Evolutionary conservation across 208 protist species (phyloP), one percentile per base, ranked within the genome.

Genomic region (Crithidia brevicula): DNA sequence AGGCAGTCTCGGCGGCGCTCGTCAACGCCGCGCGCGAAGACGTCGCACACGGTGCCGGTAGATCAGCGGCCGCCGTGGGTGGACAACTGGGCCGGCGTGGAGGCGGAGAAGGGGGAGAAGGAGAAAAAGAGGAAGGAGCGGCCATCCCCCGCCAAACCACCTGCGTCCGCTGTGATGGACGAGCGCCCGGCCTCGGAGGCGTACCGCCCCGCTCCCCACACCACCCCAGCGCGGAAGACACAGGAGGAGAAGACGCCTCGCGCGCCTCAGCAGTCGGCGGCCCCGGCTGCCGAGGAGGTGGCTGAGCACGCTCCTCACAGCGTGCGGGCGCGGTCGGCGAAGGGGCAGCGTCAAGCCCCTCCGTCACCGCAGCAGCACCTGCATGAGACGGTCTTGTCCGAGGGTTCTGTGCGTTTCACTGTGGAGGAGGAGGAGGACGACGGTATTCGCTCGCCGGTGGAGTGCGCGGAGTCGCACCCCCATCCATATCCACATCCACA

Each of bases 41-140:
- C 13, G 52, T 28, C 33, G 13, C 69, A 49, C 31, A 5, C 40
- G 1, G 23, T 64, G 6, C 54, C 69, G 16, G 51, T 68, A 1
- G 54, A 36, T 16, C 31, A 46, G 54, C 60, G 61, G 3, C 69
- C 69, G 34, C 69, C 69, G 33, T 75, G 69, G 69, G 61, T 69
- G 28, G 25, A n/a, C 2, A 30, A 45, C 18, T 75, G 38, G 52
- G 50, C 36, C 16, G 45, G 47, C 3, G 13, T 16, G 0, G 27
- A 47, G 11, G 22, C 16, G 9, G 18, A 18, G 4, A 16, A 25
- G 30, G 11, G 52, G 40, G 20, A 49, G 23, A 10, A 53, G 52
- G 28, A 33, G 54, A 38, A 43, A 38, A 18, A 56, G 31, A 1
- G 28, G 53, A 1, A 59, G 50, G 20, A 36, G 27, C 22, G 23